Evolutionary conservation across 2,329 filamentous ascomycete species (phyloP).

Genomic region (Pseudogymnoascus sp.): DNA sequence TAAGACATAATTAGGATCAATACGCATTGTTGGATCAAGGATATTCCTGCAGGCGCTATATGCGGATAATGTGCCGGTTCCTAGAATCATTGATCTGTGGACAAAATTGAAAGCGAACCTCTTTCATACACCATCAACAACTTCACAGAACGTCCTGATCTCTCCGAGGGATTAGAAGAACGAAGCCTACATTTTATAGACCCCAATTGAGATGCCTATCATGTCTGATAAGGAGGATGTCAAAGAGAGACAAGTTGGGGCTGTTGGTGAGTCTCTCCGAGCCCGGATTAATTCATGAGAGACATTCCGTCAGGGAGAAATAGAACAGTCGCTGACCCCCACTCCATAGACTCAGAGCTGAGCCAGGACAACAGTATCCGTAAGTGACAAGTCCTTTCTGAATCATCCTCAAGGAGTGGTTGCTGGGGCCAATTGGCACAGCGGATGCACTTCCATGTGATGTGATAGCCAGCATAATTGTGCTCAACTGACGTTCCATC

Average conservation of each 20-base stretch:
- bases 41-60: not conserved
- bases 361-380: not conserved
- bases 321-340: not conserved
- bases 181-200: not conserved
- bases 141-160: not conserved
- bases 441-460: not conserved
- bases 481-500: not conserved
- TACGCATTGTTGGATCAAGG: not conserved
- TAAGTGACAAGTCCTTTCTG: conserved; percentile 1
- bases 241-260: not conserved
- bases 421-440: not conserved
- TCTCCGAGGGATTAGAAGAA: not conserved
- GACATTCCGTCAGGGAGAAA: not conserved
- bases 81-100: not conserved
- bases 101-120: not conserved
- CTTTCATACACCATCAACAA: not conserved
- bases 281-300: not conserved
- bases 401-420: not conserved
- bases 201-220: not conserved
- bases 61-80: not conserved
- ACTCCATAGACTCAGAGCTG: conserved; percentile 2
- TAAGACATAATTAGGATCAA: conserved; percentile 1
- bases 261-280: not conserved
- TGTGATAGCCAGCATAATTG: not conserved
- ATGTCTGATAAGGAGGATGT: not conserved